Base-by-base conservation (phyloP, 192 early-diverging fungal genomes). In the Coemansia sp. region DNA sequence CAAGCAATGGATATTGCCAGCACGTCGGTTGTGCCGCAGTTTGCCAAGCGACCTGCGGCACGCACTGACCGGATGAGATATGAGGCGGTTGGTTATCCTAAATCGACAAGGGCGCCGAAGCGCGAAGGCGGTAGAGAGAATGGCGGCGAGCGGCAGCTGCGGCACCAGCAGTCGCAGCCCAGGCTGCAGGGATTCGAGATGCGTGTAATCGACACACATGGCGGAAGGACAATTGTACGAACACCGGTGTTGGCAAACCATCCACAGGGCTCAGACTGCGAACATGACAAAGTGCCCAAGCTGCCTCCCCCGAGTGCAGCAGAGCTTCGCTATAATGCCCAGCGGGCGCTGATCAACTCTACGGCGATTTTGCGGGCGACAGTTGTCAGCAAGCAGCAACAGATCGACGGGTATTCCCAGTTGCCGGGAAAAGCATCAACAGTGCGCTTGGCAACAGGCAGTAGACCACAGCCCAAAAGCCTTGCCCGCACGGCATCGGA, bases 201-300 rank as follows among this genome's bases (percentile, higher is more conserved):
- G 34, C 77, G 77, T 1, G 65, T 74, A 4, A 73, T 79, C 37
- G 67, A 79, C 37, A 79, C 77, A 5, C 77, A 79, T 28, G 58
- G 38, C 37, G 71, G 77, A 5, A 73, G 57, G 22, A 58, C 77
- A 2, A 50, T 71, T 4, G 67, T 79, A 6, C 60, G 62, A 15
- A 64, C 77, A 28, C 77, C 77, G 10, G 62, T 79, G 23, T 56
- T 74, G 20, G 15, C 66, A 6, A 54, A 28, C 19, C 54, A 46
- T 4, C 56, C 46, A 15, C 52, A 57, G 46, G 50, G 62, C 37
- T 22, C 36, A 28, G 46, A 38, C 9, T 9, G 57, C 38, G n/a
- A 60, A 3, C 25, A 58, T 2, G 52, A 38, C 20, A 60, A 62
- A 11, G 38, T 48, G 17, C 71, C 65, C 0, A 61, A 60, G 47